Conservation (phyloP, 768 basidiomycete genomes). For the Leccinum broughii region DNA sequence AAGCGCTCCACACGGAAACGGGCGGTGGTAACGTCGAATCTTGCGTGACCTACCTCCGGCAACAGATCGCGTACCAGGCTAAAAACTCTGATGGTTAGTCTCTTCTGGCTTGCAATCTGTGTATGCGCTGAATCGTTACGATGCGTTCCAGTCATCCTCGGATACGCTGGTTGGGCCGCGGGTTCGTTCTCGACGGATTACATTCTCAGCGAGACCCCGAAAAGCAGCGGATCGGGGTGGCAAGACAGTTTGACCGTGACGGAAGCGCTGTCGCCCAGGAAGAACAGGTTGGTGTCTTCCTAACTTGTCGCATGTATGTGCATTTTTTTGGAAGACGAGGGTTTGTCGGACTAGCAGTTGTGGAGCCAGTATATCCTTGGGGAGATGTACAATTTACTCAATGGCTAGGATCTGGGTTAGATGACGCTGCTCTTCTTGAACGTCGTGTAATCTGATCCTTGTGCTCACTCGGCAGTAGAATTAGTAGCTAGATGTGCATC, state of each 20-base stretch:
- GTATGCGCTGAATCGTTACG: constrained; percentile 2
- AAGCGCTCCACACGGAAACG: constrained; percentile 61
- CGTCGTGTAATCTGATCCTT: background rate
- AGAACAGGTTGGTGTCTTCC: constrained; percentile 10
- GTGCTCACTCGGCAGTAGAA: background rate
- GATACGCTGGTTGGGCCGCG: constrained; percentile 56
- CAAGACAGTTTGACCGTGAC: constrained; percentile 38
- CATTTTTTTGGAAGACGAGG: background rate
- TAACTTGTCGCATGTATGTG: constrained; percentile 2
- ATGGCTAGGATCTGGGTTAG: background rate
- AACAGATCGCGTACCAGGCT: constrained; percentile 48
- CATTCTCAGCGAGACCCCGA: constrained; percentile 37
- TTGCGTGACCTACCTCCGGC: constrained; percentile 45
- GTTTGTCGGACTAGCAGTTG: background rate
- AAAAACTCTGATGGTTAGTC: constrained; percentile 45
- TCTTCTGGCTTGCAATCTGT: constrained; percentile 27
- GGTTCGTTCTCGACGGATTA: constrained; percentile 48
- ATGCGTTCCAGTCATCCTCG: constrained; percentile 34
- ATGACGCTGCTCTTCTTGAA: background rate
- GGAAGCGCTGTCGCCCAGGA: constrained; percentile 29
- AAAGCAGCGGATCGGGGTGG: constrained; percentile 33
- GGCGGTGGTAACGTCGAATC: constrained; percentile 55
- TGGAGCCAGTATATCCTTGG: background rate
- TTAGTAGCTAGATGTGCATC: background rate
- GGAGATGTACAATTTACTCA: background rate